Base-by-base conservation (phyloP, 495 filamentous ascomycete species). In the Aspergillus carlsbadensis region DNA sequence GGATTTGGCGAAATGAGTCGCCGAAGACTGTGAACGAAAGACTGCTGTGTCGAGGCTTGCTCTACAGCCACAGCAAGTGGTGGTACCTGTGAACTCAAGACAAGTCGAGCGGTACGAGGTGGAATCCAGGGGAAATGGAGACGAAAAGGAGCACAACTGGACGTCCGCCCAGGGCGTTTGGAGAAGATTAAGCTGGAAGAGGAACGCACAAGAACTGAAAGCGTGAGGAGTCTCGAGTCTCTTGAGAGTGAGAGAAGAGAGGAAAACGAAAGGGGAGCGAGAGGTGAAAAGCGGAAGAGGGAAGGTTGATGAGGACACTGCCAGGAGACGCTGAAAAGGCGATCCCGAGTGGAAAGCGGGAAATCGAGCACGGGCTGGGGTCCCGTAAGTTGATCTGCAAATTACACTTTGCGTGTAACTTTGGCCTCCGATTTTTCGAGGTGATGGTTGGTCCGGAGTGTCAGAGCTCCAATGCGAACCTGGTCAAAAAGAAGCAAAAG, bases 11-110 rank as follows among this genome's bases (percentile, higher is more conserved):
- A 56, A 60, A 51, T 58, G n/a, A 52, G 52, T 48, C 54, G 54
- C 60, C 60, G 59, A 44, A 49, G 46, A 57, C 52, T 62, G 58
- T 65, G 43, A 70, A 72, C 60, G 70, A 75, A 61, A 62, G 72
- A 65, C 67, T 66, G 61, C 40, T 54, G 66, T 57, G 63, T 62
- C 63, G 59, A 59, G 56, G 45, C 56, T 61, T 56, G 65, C 52
- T 55, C 58, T n/a, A n/a, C n/a, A n/a, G n/a, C n/a, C 51, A 60
- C 63, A 55, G 54, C 57, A 45, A 26, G 18, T 34, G 35, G 43
- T 50, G n/a, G n/a, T n/a, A n/a, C 44, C 36, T 35, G 44, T 29
- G 41, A 54, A 26, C 36, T 46, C 29, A 44, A 39, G n/a, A n/a
- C 45, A 43, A 31, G 44, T 52, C 35, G 39, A 41, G 42, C 46